Base-by-base conservation (phyloP, 2,329 filamentous ascomycete genomes). In the Sarocladium strictum region DNA sequence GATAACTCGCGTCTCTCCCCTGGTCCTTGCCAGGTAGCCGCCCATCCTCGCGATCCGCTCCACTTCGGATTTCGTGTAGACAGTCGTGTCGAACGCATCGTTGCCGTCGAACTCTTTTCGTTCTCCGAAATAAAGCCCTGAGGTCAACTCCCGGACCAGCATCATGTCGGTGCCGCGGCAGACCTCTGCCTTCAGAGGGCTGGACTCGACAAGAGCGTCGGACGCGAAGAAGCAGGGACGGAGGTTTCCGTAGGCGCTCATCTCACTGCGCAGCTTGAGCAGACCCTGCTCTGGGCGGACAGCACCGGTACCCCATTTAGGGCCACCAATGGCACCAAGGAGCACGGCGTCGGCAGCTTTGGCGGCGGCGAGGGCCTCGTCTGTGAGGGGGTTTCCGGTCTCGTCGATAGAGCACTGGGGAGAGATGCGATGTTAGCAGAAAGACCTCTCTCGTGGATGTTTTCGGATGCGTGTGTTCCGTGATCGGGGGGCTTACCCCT, bases 321-420 rank as follows among this genome's bases (percentile, higher is more conserved):
- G 92, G 21, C 92, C 92, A 62, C 92, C 92, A 65, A 96, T 93
- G 61, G 92, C 90, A 61, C 91, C 94, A 69, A 99, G 99, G 53
- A 99, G 84, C 51, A 93, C 94, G 65, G 92, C 94, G 70, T 97
- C 89, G 91, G 75, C 94, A 97, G 73, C 96, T 91, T 62, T 84
- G 83, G 75, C 89, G 87, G 60, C 99, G 81, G n/a, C 86, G 63
- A 99, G 89, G 1, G 94, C 99, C 72, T 85, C 84, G 62, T 97
- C 90, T 40, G 94, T 94, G 19, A 99, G 81, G 10, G 94, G 93
- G 33, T 80, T 84, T 58, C 94, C 94, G 2, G 89, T 96, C 72
- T 87, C 78, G 78, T 96, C 86, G 75, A 99, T 99, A 29, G 89
- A 96, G 69, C 84, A 86, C 90, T 95, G 64, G 37, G 14, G n/a